phyloP scores from a whole-genome alignment of 2,329 filamentous ascomycete species.

The Botrytis byssoidea region DNA sequence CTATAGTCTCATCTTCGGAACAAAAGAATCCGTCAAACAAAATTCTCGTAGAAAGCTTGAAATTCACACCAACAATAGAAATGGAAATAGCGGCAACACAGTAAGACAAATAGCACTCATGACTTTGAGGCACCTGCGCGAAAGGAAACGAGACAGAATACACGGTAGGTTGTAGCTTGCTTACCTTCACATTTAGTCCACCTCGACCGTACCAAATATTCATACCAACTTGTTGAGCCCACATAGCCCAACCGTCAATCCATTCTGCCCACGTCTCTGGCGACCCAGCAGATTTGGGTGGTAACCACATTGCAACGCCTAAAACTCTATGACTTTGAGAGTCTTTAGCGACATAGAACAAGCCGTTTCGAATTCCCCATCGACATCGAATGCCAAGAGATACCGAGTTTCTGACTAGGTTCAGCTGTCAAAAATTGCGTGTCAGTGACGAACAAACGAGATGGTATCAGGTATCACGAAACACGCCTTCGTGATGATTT shows the following conservation, averaged over 20 bases:
- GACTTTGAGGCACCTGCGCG: neutral
- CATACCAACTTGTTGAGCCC: constrained; percentile 62
- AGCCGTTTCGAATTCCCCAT: constrained; percentile 68
- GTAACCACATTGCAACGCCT: constrained; percentile 72
- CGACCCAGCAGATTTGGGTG: constrained; percentile 49
- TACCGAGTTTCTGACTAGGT: constrained; percentile 31
- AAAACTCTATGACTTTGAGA: constrained; percentile 53
- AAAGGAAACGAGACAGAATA: constrained; percentile 21
- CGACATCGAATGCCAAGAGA: constrained; percentile 57
- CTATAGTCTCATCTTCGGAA: neutral
- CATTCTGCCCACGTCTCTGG: constrained; percentile 60
- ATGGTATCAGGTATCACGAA: neutral
- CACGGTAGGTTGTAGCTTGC: constrained; percentile 23
- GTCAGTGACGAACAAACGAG: constrained; percentile 6
- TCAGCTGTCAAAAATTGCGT: constrained; percentile 23
- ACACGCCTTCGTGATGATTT: neutral
- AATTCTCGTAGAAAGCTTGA: neutral
- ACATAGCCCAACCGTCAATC: constrained; percentile 64
- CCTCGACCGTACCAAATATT: constrained; percentile 68
- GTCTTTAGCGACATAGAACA: constrained; percentile 70
- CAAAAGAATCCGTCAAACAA: neutral
- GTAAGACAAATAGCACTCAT: neutral
- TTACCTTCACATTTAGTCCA: constrained; percentile 60
- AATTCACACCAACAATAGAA: neutral
- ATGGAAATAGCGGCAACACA: neutral